Base-by-base conservation (phyloP, 2,329 filamentous ascomycete genomes). In the Colletotrichum cuscutae region DNA sequence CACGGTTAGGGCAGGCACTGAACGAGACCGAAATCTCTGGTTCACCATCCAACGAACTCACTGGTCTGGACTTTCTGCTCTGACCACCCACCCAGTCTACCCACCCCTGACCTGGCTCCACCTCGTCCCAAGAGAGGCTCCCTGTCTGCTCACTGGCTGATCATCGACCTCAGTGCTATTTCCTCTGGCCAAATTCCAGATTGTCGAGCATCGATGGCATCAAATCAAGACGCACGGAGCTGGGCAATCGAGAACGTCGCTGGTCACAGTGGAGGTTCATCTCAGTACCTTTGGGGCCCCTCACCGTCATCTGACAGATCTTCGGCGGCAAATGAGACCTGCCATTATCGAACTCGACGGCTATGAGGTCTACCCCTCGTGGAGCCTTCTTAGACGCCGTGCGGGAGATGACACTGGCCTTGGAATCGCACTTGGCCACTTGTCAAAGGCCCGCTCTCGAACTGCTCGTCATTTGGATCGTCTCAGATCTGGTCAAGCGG, bases 321-420 rank as follows among this genome's bases (percentile, higher is more conserved):
- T 28, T 71, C 49, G 63, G 68, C 71, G 68, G 56, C 71, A 73
- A 37, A 73, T 67, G 71, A 73, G 35, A 59, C 61, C 54, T 56
- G 13, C 67, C 26, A 52, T 28, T 19, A 46, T 66, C 61, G 32
- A 35, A 35, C 11, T 35, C 32, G 63, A 54, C 37, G 12, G 22
- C 49, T 42, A 46, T 12, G 58, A 60, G 46, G n/a, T 56, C n/a
- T 54, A n/a, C 59, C 70, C 60, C 42, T 65, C 65, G 22, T 70
- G 54, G 54, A 42, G 70, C 56, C 49, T 52, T 42, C 53, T 49
- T 65, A 61, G 22, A 64, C 68, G 71, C 71, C 58, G 67, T 63
- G 68, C 61, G 58, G 30, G 62, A 73, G 26, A 71, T 65, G 61
- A 73, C 56, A 52, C 49, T 53, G 42, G 30, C 49, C 28, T 19